Evolutionary conservation across 176 grass and related monocot species (phyloP), one percentile per base, ranked within the genome.

Genomic region (Poa pratensis): DNA sequence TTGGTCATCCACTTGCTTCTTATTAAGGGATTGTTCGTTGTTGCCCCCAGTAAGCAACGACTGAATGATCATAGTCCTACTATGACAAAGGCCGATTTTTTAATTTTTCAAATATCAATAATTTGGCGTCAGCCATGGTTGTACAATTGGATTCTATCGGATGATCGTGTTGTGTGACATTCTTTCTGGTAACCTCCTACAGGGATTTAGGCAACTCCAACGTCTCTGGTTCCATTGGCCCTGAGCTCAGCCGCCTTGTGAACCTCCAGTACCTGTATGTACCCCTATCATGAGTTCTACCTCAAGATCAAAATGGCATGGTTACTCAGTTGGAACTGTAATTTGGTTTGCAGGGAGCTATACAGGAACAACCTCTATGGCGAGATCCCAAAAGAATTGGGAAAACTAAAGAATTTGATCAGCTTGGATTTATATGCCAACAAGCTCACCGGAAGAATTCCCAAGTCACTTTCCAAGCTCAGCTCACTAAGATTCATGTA

Each of bases 171-270:
- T 34, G 19, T 26, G 4, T 69, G 32, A 70, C 37, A 57, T 39
- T 78, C 57, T 62, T 75, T 76, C 13, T 43, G 63, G 5, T 19
- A 32, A 75, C 60, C 5, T 87, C 80, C 20, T 74, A 27, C 90
- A 98, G 96, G 90, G 96, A 98, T 89, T 92, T 98, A 89, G 93
- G 93, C 39, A 95, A 98, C 86, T 95, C 93, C 60, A 98, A 98
- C 81, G 66, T 98, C 78, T 98, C 96, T 9, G 96, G 96, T 52
- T 83, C 96, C 69, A 83, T 98, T 15, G 96, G 86, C 46, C 79
- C 91, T 52, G 96, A 98, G 91, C 74, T 98, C 12, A 94, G 93
- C 72, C 91, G 90, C 17, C 96, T 98, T 42, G 78, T 90, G 75
- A 89, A 89, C 72, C 96, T 98, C 43, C 92, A 92, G 81, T 95